phyloP scores from a whole-genome alignment of 331 rosid species.

The Arachis monticola region DNA sequence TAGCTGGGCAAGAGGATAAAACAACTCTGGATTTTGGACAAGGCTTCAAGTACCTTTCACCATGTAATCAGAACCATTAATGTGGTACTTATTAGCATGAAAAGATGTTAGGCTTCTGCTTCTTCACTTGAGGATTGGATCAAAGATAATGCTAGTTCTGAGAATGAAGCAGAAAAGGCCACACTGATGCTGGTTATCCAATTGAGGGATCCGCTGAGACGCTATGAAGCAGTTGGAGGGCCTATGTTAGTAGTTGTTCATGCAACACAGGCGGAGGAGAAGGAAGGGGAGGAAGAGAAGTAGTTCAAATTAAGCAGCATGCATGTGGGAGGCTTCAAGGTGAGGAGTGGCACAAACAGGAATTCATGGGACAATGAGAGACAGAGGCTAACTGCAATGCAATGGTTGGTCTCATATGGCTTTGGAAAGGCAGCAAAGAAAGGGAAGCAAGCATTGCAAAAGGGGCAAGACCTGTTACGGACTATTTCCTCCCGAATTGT shows the following conservation, averaged over 20 bases:
- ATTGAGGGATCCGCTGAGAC: constrained; percentile 78
- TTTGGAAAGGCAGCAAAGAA: constrained; percentile 75
- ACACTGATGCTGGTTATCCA: constrained; percentile 66
- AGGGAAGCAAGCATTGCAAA: constrained; percentile 53
- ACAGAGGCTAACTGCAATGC: constrained; percentile 84
- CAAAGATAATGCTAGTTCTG: constrained; percentile 39
- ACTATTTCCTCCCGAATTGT: constrained; percentile 85
- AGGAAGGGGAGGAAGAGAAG: constrained; percentile 46
- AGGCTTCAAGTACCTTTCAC: too few species aligned
- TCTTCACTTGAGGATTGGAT: constrained; percentile 76
- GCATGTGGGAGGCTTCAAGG: constrained; percentile 84
- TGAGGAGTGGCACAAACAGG: constrained; percentile 56
- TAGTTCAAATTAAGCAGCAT: constrained; percentile 65
- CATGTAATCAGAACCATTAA: too few species aligned
- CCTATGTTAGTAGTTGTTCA: constrained; percentile 69
- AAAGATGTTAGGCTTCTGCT: constrained; percentile 46
- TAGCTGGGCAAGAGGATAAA: too few species aligned
- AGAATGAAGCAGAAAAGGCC: constrained; percentile 36
- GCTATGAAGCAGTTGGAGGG: constrained; percentile 87
- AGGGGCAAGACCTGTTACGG: constrained; percentile 75
- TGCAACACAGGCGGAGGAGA: constrained; percentile 44
- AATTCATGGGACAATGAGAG: constrained; percentile 77
- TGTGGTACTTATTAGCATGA: too few species aligned
- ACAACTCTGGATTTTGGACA: too few species aligned
- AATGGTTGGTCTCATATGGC: constrained; percentile 89